phyloP scores from a whole-genome alignment of 169 alveolate species.

The Eimeria praecox region DNA sequence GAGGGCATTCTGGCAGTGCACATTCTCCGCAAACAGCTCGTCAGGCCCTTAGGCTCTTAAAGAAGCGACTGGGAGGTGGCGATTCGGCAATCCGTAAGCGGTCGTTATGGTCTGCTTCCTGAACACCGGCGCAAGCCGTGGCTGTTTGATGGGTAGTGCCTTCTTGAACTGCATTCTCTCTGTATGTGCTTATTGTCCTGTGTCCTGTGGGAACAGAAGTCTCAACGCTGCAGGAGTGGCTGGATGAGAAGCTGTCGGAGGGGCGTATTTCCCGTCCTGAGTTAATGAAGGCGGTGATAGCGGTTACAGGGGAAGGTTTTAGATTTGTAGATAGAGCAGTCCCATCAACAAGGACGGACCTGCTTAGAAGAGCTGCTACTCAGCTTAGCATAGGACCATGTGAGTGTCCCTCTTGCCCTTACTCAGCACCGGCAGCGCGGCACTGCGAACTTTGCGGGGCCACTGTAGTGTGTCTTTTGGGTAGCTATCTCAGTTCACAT shows the following conservation, averaged over 20 bases:
- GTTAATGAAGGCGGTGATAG: slow-evolving; percentile 47
- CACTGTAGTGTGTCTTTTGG: neutral
- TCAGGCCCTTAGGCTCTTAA: neutral
- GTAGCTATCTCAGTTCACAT: neutral
- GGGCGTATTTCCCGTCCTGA: neutral
- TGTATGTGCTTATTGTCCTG: neutral
- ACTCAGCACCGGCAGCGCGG: neutral
- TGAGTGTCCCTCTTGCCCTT: neutral
- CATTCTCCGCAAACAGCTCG: neutral
- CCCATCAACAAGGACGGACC: slow-evolving; percentile 60
- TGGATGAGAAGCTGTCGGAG: neutral
- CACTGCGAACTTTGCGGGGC: neutral
- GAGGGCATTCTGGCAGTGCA: neutral
- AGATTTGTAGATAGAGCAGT: neutral
- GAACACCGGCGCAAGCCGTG: neutral
- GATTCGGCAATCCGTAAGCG: slow-evolving; percentile 10
- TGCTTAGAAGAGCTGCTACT: slow-evolving; percentile 10
- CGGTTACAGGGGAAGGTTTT: neutral
- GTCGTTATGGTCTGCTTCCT: neutral
- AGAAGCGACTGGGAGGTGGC: neutral
- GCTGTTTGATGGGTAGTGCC: neutral
- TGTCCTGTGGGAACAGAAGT: slow-evolving; percentile 26
- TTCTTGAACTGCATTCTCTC: neutral
- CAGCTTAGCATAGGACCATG: slow-evolving; percentile 1
- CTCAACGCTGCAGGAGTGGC: neutral